Conservation (phyloP, 108 stramenopile species). For the Cyclotella baltica region DNA sequence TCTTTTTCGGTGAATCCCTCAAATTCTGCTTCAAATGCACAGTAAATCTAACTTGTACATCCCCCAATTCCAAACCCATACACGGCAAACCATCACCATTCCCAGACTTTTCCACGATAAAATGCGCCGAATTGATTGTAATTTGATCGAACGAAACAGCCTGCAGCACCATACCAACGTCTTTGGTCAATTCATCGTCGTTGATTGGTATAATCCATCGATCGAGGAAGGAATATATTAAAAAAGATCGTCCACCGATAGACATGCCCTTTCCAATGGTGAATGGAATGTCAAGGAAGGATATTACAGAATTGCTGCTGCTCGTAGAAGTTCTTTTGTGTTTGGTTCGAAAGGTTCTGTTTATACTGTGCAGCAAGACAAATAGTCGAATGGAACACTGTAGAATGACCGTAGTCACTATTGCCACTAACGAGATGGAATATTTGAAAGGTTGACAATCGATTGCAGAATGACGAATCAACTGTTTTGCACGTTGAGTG, state of each 20-base stretch:
- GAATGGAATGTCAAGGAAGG: constrained; percentile 41
- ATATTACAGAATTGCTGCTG: constrained; percentile 9
- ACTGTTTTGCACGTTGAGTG: constrained; percentile 24
- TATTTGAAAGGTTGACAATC: constrained; percentile 2
- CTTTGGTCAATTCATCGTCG: constrained; percentile 5
- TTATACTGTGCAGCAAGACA: constrained; percentile 40
- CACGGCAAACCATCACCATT: constrained; percentile 14
- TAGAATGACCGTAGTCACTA: constrained; percentile 37
- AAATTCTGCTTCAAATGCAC: constrained; percentile 18
- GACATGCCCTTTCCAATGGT: constrained; percentile 43
- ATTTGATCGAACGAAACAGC: constrained; percentile 46
- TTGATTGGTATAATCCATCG: constrained; percentile 19
- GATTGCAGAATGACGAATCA: constrained; percentile 11
- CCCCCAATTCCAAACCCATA: constrained; percentile 33
- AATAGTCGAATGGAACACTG: constrained; percentile 39
- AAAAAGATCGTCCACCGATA: constrained; percentile 38
- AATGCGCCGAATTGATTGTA: constrained; percentile 32
- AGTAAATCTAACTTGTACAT: constrained; percentile 32
- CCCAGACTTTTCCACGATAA: constrained; percentile 16
- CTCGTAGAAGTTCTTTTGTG: neutral
- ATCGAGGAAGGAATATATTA: constrained; percentile 47
- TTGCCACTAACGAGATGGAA: constrained; percentile 35
- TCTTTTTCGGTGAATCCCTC: neutral
- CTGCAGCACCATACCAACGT: constrained; percentile 26
- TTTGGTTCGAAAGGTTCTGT: constrained; percentile 27